Percentiles rank a stretch among this genome's conserved stretches.
Evolutionary conservation across 345 rosid genomes (phyloP).

Genomic region (Acer saccharum): DNA sequence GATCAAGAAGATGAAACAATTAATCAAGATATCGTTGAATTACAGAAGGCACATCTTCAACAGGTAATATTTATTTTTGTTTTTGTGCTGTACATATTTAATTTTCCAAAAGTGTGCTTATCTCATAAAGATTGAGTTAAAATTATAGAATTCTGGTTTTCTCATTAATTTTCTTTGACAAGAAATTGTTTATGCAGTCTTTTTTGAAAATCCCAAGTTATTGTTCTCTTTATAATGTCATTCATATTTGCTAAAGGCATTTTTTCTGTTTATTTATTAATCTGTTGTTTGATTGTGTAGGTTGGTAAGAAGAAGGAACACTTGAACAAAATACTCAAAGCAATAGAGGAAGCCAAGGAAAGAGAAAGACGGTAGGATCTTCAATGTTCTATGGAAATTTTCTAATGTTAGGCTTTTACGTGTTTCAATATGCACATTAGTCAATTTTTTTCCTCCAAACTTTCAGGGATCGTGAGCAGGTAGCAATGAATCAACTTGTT

Average conservation of each 20-base stretch:
- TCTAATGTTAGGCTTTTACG: not conserved
- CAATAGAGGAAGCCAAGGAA: constrained; percentile 34
- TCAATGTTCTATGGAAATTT: not conserved
- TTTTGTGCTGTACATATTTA: not conserved
- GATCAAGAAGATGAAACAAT: constrained; percentile 56
- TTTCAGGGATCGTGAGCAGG: constrained; percentile 52
- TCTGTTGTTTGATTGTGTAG: constrained; percentile 28
- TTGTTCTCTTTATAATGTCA: constrained; percentile 7
- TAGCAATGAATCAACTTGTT: constrained; percentile 59
- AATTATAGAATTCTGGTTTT: not conserved
- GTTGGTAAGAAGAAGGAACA: constrained; percentile 37
- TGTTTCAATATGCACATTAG: not conserved
- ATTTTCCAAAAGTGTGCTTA: not conserved
- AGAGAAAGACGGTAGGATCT: constrained; percentile 39
- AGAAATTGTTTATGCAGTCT: constrained; percentile 1
- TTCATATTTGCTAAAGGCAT: not conserved
- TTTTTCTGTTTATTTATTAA: not conserved
- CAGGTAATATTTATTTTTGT: constrained; percentile 36
- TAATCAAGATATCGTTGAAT: constrained; percentile 41
- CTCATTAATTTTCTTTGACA: not conserved
- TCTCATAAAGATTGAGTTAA: not conserved
- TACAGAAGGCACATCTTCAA: constrained; percentile 37
- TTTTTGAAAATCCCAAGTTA: not conserved
- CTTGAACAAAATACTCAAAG: constrained; percentile 34
- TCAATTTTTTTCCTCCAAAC: constrained; percentile 3